Evolutionary conservation across 164 flowering plant species (phyloP).

Genomic region (Annona cherimola): DNA sequence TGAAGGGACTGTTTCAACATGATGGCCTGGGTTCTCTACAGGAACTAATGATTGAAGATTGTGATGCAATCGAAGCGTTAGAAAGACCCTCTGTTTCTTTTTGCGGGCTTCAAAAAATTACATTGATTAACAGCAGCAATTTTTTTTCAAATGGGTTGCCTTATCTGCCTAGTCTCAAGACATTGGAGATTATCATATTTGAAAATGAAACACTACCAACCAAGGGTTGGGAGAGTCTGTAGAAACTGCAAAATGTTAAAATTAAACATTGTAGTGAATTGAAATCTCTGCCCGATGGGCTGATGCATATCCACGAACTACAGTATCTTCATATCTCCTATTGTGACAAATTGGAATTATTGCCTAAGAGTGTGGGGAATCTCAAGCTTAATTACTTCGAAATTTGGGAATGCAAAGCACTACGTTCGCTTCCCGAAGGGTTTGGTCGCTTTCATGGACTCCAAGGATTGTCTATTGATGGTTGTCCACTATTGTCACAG

Average conservation of each 20-base stretch:
- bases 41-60: background rate
- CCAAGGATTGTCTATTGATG: background rate
- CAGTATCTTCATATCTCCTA: too few relatives aligned
- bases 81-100: background rate
- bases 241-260: background rate
- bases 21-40: background rate
- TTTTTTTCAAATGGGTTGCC: background rate
- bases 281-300: background rate
- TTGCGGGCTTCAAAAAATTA: background rate
- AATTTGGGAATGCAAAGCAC: background rate
- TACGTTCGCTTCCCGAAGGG: background rate
- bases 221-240: background rate
- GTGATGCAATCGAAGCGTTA: background rate
- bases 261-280: background rate
- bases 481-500: slow-evolving; percentile 4
- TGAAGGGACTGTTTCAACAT: background rate
- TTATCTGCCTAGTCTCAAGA: background rate
- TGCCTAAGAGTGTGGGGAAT: too few relatives aligned
- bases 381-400: background rate
- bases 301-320: background rate
- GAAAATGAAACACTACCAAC: background rate
- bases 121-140: background rate
- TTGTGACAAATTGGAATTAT: background rate
- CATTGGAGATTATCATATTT: background rate
- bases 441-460: slow-evolving; percentile 3